These are phyloP conservation scores for Capillidium heterosporum DNA, from an alignment of 371 early-diverging fungal species.

Conservation along the genomic window DNA sequence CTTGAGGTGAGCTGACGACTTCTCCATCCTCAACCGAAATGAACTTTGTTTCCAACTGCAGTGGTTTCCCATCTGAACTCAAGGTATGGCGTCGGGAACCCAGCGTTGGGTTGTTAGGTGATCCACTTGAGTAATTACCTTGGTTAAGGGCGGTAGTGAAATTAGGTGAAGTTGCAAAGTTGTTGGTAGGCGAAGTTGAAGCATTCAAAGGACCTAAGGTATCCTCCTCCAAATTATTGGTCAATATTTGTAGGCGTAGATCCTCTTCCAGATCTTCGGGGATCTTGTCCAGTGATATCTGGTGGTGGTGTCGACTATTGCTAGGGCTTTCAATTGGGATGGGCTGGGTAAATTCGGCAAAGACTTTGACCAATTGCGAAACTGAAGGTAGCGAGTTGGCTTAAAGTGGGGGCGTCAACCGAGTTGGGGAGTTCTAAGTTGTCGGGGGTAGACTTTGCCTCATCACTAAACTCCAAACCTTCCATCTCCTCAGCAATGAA, in stretches of 20 bases:
- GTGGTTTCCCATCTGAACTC: not conserved
- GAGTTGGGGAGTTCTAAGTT: not conserved
- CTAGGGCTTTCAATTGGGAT: not conserved
- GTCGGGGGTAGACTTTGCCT: not conserved
- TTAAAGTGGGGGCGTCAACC: not conserved
- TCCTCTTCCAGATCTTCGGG: not conserved
- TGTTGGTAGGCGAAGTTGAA: no score
- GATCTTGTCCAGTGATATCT: not conserved
- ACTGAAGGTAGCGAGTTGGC: not conserved
- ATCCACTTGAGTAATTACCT: not conserved
- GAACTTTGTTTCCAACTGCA: not conserved
- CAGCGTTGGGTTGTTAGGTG: not conserved
- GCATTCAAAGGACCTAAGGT: no score
- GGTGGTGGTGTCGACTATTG: not conserved
- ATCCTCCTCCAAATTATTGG: no score
- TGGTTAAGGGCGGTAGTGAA: not conserved
- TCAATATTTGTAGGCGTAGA: not conserved
- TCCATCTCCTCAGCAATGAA: not conserved
- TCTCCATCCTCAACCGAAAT: not conserved
- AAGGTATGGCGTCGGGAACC: no score
- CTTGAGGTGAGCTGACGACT: not conserved
- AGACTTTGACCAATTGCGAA: slow-evolving; percentile 1
- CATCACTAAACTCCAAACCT: not conserved
- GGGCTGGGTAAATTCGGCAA: not conserved
- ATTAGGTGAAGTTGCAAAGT: no score